Evolutionary conservation across 2,329 filamentous ascomycete species (phyloP).

Genomic region (Colletotrichum viniferum): DNA sequence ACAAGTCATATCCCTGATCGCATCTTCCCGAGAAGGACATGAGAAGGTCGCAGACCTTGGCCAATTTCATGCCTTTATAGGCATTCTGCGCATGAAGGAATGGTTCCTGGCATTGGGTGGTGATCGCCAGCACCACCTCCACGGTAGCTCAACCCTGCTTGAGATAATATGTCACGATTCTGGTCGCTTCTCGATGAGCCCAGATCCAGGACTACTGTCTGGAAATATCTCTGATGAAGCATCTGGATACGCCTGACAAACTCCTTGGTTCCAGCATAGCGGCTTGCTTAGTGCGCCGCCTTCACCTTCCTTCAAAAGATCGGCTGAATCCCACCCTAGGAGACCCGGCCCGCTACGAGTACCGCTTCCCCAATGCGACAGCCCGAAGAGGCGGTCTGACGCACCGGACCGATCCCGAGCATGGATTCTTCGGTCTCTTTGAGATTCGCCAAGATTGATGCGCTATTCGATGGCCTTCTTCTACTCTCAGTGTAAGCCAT

Average conservation of each 20-base stretch:
- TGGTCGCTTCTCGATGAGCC: neutral
- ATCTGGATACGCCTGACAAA: conserved; percentile 57
- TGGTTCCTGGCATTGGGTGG: neutral
- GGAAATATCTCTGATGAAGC: neutral
- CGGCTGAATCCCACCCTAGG: conserved; percentile 72
- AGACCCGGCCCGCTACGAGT: conserved; percentile 67
- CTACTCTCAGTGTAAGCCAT: too few species aligned
- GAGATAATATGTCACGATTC: neutral
- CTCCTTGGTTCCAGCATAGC: conserved; percentile 58
- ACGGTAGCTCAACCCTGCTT: neutral
- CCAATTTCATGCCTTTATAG: neutral
- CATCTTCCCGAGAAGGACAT: neutral
- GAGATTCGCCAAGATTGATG: too few species aligned
- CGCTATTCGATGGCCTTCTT: too few species aligned
- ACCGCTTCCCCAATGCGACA: conserved; percentile 56
- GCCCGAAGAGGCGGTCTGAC: conserved; percentile 49
- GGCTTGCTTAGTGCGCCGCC: conserved; percentile 49
- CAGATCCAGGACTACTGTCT: neutral
- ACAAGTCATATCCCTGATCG: neutral
- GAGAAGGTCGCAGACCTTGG: neutral
- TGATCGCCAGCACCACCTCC: neutral
- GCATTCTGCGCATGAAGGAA: neutral
- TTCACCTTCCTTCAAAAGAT: conserved; percentile 79
- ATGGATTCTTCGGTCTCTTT: too few species aligned
- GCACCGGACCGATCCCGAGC: neutral